Evolutionary conservation across 108 stramenopile genomes (phyloP).

Genomic region (Ochromonas danica): DNA sequence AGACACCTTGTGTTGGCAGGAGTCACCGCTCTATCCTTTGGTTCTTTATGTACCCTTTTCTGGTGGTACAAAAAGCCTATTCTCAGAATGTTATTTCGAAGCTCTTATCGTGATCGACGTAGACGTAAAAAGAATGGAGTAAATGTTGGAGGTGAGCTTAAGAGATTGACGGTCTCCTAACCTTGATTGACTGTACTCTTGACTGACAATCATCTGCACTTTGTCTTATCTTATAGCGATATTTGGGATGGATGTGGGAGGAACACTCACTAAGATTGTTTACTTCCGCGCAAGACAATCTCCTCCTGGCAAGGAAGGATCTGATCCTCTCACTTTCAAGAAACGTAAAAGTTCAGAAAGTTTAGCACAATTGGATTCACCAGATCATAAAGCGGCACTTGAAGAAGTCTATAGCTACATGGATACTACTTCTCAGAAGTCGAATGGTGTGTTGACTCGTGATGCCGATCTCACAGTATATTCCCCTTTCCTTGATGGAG

Average conservation of each 20-base stretch:
- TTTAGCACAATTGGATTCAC: slow-evolving; percentile 30
- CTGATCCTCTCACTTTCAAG: background rate
- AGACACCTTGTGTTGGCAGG: no score
- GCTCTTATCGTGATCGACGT: no score
- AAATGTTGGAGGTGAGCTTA: no score
- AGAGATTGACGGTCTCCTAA: no score
- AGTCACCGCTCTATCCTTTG: no score
- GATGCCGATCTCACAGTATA: slow-evolving; percentile 82
- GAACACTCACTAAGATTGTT: slow-evolving; percentile 90
- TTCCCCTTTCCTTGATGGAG: slow-evolving; percentile 79
- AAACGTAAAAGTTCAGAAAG: slow-evolving; percentile 3
- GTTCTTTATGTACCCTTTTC: no score
- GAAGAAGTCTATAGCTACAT: slow-evolving; percentile 59
- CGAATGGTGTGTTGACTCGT: slow-evolving; percentile 45
- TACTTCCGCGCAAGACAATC: slow-evolving; percentile 71
- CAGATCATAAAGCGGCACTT: slow-evolving; percentile 55
- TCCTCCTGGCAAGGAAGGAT: no score
- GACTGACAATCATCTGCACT: no score
- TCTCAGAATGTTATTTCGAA: no score
- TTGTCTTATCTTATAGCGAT: slow-evolving; percentile 60
- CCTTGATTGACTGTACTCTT: no score
- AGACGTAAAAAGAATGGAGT: no score
- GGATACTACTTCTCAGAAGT: background rate
- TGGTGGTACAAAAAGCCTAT: no score
- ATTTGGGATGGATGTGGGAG: slow-evolving; percentile 83